These are phyloP conservation scores for Haberlea rhodopensis DNA, from an alignment of 257 asterid genomes.

Conservation along the genomic window DNA sequence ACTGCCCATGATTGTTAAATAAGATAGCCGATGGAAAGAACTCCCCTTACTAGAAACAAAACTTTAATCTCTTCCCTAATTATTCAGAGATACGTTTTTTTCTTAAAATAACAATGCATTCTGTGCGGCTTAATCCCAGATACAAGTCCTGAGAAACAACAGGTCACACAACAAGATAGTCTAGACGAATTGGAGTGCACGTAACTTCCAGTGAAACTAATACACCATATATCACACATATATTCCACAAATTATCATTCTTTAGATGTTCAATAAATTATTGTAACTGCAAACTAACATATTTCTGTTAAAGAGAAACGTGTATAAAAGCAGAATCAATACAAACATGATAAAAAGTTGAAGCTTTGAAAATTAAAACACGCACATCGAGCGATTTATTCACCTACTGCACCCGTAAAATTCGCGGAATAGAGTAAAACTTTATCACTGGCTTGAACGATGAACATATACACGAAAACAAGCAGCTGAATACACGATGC, in stretches of 20 bases:
- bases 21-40: slow-evolving; percentile 4
- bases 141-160: background rate
- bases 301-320: too few species aligned
- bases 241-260: background rate
- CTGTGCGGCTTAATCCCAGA: too few species aligned
- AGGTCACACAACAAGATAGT: too few species aligned
- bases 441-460: background rate
- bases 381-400: background rate
- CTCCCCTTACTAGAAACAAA: background rate
- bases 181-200: too few species aligned
- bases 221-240: background rate
- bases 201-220: background rate
- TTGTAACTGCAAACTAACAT: background rate
- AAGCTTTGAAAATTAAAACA: background rate
- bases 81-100: background rate
- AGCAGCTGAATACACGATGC: background rate
- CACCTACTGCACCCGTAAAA: background rate
- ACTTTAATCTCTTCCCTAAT: background rate
- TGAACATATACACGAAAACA: background rate
- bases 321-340: too few species aligned
- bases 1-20: background rate
- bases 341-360: too few species aligned
- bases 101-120: too few species aligned
- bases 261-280: background rate
- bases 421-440: background rate